These are phyloP conservation scores for Alternaria arbusti DNA, from an alignment of 2,329 filamentous ascomycete species.

Conservation along the genomic window DNA sequence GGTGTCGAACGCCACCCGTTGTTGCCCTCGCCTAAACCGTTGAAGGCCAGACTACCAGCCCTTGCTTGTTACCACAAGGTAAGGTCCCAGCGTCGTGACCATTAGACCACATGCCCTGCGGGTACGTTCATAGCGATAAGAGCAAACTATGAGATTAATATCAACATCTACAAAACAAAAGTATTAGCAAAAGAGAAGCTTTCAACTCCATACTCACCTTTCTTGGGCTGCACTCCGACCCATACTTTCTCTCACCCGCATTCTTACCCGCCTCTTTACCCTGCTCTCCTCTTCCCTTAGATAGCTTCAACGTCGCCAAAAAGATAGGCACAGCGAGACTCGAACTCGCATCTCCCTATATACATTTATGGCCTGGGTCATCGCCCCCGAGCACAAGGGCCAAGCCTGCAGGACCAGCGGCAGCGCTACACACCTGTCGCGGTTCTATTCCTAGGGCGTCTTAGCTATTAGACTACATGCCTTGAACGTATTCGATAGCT, in stretches of 20 bases:
- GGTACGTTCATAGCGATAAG: background rate
- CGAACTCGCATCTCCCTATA: background rate
- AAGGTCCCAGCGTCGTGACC: background rate
- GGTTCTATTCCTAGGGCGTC: background rate
- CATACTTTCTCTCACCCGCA: background rate
- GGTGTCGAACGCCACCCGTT: background rate
- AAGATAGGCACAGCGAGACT: background rate
- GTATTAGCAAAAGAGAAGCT: background rate
- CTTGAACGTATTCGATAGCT: background rate
- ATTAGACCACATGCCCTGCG: background rate
- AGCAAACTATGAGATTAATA: background rate
- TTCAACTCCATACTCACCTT: background rate
- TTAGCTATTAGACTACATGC: background rate
- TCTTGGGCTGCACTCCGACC: background rate
- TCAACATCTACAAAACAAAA: background rate
- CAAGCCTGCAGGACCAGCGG: background rate
- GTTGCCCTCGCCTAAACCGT: background rate
- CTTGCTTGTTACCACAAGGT: background rate
- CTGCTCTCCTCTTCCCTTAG: background rate
- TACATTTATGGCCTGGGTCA: background rate
- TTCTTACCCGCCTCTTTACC: background rate
- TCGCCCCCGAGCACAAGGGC: too few species aligned
- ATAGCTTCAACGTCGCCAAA: background rate
- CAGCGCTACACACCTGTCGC: background rate
- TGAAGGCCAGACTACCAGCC: background rate